A percentile compares a stretch with the other conserved stretches of the same genome.
These are phyloP conservation scores for Ceratorhiza oryzae-sativae DNA, from an alignment of 1,284 basidiomycete species.

Conservation along the genomic window DNA sequence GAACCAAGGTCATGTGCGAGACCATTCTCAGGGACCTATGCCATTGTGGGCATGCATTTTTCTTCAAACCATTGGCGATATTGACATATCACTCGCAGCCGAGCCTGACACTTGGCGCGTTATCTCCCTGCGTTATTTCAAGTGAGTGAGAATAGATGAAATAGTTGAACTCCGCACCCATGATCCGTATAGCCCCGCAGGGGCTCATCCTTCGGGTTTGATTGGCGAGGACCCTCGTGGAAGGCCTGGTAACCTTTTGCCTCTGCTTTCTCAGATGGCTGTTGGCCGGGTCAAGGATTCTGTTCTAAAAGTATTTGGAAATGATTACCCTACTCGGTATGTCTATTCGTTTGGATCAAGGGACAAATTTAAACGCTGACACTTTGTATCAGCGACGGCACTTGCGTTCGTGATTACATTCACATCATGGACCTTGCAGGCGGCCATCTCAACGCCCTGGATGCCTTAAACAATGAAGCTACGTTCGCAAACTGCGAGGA, in stretches of 20 bases:
- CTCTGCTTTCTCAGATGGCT: constrained; percentile 95
- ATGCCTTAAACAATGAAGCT: constrained; percentile 76
- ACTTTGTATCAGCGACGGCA: constrained; percentile 77
- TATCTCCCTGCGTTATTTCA: constrained; percentile 94
- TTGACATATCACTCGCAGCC: constrained; percentile 55
- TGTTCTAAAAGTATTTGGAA: constrained; percentile 92
- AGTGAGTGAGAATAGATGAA: constrained; percentile 63
- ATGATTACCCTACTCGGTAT: constrained; percentile 95
- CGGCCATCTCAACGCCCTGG: constrained; percentile 92
- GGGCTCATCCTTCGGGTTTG: constrained; percentile 92
- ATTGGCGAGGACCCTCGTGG: constrained; percentile 98
- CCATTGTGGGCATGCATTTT: constrained; percentile 60
- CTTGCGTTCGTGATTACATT: constrained; percentile 97
- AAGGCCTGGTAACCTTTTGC: constrained; percentile 93
- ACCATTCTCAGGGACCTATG: constrained; percentile 90
- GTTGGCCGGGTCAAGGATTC: constrained; percentile 85
- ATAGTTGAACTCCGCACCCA: neutral
- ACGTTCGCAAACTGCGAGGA: constrained; percentile 48
- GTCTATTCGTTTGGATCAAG: constrained; percentile 46
- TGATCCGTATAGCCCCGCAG: constrained; percentile 76
- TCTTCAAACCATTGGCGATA: constrained; percentile 21
- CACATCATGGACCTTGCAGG: constrained; percentile 95
- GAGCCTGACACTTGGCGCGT: constrained; percentile 77
- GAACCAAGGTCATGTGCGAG: constrained; percentile 95
- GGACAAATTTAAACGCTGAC: neutral